These are phyloP conservation scores for Volvariella volvacea DNA, from an alignment of 1,284 basidiomycete genomes.

Conservation along the genomic window DNA sequence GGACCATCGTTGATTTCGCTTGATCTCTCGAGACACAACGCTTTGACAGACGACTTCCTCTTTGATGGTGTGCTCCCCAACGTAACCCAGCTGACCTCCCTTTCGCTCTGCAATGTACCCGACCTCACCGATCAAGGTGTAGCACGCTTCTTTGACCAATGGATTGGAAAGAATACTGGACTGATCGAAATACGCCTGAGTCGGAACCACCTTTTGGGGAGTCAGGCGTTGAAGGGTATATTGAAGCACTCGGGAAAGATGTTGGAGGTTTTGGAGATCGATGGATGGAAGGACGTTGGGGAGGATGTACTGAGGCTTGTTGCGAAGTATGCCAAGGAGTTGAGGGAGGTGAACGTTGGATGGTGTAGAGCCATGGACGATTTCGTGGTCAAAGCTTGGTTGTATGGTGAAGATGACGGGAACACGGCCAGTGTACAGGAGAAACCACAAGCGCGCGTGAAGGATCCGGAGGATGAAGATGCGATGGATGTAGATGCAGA, in stretches of 20 bases:
- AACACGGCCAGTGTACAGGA: constrained; percentile 7
- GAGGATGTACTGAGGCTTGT: constrained; percentile 52
- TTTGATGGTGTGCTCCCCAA: constrained; percentile 54
- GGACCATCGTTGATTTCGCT: constrained; percentile 44
- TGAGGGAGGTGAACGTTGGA: constrained; percentile 73
- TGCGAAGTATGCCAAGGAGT: constrained; percentile 34
- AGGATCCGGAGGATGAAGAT: no score
- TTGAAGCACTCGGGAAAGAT: constrained; percentile 62
- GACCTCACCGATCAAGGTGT: constrained; percentile 69
- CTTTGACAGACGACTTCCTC: constrained; percentile 64
- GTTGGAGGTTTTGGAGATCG: constrained; percentile 68
- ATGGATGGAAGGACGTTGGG: constrained; percentile 66
- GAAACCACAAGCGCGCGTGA: no score
- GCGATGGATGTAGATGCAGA: no score
- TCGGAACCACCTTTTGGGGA: constrained; percentile 54
- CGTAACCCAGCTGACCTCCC: constrained; percentile 42
- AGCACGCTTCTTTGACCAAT: constrained; percentile 56
- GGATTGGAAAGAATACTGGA: constrained; percentile 24
- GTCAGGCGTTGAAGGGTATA: constrained; percentile 55
- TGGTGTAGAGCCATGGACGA: constrained; percentile 88
- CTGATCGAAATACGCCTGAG: constrained; percentile 53
- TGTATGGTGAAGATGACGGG: constrained; percentile 39
- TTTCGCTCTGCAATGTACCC: constrained; percentile 54
- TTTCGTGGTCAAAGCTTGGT: constrained; percentile 67
- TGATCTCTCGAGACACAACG: constrained; percentile 56